Evolutionary conservation across 176 grass and related monocot genomes (phyloP).

Genomic region (Microstegium vimineum): DNA sequence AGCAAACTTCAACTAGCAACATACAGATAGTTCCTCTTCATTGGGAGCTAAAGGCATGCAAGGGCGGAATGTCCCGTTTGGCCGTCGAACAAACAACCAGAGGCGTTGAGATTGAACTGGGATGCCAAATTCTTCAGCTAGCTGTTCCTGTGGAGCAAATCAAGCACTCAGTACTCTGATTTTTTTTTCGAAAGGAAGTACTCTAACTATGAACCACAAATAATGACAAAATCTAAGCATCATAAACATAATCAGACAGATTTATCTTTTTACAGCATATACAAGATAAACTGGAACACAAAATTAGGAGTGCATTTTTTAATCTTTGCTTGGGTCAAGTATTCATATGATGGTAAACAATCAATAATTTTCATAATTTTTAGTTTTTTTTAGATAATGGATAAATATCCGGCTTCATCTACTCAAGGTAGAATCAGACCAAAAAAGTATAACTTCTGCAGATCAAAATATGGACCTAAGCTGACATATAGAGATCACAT

Average conservation of each 20-base stretch:
- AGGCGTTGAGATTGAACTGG: neutral
- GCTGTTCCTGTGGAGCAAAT: neutral
- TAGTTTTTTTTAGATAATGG: no score
- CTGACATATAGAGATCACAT: no score
- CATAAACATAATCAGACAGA: no score
- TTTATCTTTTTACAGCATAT: no score
- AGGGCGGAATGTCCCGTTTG: conserved; percentile 1
- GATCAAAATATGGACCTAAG: no score
- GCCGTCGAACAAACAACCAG: neutral
- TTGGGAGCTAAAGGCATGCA: neutral
- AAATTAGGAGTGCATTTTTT: neutral
- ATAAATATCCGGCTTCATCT: no score
- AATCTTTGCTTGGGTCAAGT: neutral
- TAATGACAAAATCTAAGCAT: neutral
- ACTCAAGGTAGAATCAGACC: no score
- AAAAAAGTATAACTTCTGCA: no score
- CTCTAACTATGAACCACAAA: no score
- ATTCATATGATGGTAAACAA: no score
- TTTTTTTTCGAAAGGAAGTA: no score
- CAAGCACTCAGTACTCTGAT: neutral
- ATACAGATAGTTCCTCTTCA: neutral
- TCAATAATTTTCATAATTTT: no score
- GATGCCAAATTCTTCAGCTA: neutral
- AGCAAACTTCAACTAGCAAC: neutral
- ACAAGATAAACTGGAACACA: neutral